These are phyloP conservation scores for Alopecurus myosuroides DNA, from an alignment of 176 grass and related monocot genomes.

Conservation along the genomic window DNA sequence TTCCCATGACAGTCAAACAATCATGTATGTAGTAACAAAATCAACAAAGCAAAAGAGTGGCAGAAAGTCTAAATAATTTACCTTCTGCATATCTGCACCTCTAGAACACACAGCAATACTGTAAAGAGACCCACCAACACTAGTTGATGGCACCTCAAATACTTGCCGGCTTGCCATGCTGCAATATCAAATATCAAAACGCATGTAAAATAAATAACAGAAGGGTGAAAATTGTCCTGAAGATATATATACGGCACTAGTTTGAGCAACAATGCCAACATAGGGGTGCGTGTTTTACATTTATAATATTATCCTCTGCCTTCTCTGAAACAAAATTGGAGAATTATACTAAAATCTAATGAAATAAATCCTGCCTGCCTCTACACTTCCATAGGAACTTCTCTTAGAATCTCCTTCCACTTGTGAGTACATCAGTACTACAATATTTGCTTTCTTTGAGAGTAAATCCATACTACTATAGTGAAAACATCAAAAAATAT, in stretches of 20 bases:
- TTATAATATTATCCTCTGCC: neutral
- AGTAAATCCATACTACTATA: slow-evolving; percentile 2
- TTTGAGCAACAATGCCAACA: neutral
- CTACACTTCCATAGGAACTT: neutral
- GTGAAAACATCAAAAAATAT: neutral
- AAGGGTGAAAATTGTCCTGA: neutral
- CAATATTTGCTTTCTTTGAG: neutral
- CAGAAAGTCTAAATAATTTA: slow-evolving; percentile 13
- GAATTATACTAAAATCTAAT: neutral
- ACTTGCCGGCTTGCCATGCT: slow-evolving; percentile 86
- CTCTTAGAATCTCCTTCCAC: neutral
- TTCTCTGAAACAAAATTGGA: neutral
- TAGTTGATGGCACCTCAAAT: slow-evolving; percentile 68
- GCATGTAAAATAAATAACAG: slow-evolving; percentile 21
- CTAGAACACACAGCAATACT: slow-evolving; percentile 81
- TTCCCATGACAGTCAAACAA: neutral
- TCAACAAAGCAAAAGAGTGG: slow-evolving; percentile 1
- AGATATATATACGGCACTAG: neutral
- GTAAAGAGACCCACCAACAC: slow-evolving; percentile 77
- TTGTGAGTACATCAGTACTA: neutral
- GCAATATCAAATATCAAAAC: slow-evolving; percentile 40
- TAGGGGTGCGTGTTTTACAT: neutral
- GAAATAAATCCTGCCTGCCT: neutral
- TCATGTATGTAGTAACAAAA: neutral
- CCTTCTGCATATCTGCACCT: slow-evolving; percentile 78